Base-by-base conservation (phyloP, 2,329 filamentous ascomycete genomes). In the Bipolaris gigantea region DNA sequence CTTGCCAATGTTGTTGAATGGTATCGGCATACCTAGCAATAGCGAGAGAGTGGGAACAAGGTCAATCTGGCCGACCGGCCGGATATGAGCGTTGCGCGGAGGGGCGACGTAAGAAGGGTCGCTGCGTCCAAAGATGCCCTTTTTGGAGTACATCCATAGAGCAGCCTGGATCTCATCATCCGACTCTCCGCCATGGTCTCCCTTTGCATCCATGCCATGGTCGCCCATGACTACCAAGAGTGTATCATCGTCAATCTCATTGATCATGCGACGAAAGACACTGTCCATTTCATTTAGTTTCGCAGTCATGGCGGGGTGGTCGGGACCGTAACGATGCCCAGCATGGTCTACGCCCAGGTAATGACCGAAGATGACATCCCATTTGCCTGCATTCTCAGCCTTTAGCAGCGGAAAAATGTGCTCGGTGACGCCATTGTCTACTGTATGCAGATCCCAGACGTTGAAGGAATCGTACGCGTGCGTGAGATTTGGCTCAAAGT, bases 101-200 rank as follows among this genome's bases (percentile, higher is more conserved):
- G 84, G 83, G n/a, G 79, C 77, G 13, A 76, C 71, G 60, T 81
- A 83, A 5, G 85, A 82, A 3, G 84, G 77, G 44, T 84, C 80
- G 1, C 85, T 89, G 35, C 92, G 86, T 15, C 94, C 94, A 73
- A 99, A 99, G 9, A 90, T 74, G 0, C 86, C 86, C 63, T 85
- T 87, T 74, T 92, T 96, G 1, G 94, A 96, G 73, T 97, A 99
- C 92, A 99, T 96, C 93, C 94, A 99, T 42, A 99, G 75, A 2
- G 94, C 92, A 51, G 94, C 92, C 74, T 99, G 87, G 6, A 99
- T 85, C 73, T 99, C 94, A 60, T 97, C 92, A 63, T 97, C 90
- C 30, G 93, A 97, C 78, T 99, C 94, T 50, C 94, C 94, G n/a
- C 94, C 94, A 70, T 99, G 94, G 63, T 99, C 94, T 16, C 94